Percentiles rank a stretch among this genome's conserved stretches.
These are phyloP conservation scores for Hanseniaspora guilliermondii DNA, from an alignment of 805 yeast genomes.

Conservation along the genomic window DNA sequence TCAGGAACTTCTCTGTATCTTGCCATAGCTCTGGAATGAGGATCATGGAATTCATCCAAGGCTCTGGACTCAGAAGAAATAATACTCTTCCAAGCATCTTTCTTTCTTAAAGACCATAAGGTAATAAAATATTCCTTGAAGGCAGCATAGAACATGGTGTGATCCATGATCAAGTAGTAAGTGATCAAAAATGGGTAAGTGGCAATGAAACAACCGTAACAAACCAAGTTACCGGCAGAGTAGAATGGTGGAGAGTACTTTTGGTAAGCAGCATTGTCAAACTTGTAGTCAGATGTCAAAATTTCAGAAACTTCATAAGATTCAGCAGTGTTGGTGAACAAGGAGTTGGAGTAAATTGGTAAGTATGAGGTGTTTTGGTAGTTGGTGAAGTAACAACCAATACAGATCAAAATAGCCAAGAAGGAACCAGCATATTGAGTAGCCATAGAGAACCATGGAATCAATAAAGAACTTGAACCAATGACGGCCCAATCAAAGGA, in stretches of 20 bases:
- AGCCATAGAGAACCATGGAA: constrained; percentile 33
- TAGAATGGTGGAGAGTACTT: constrained; percentile 54
- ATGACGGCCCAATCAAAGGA: constrained; percentile 43
- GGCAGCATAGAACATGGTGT: constrained; percentile 30
- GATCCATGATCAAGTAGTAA: constrained; percentile 37
- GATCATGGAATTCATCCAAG: constrained; percentile 32
- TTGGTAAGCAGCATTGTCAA: constrained; percentile 36
- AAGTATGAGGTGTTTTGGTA: constrained; percentile 47
- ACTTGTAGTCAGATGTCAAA: constrained; percentile 32
- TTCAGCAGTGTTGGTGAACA: constrained; percentile 38
- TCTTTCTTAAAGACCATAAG: constrained; percentile 16
- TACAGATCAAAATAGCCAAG: constrained; percentile 25
- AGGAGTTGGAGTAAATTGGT: constrained; percentile 42
- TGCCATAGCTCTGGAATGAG: constrained; percentile 47
- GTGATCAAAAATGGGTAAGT: constrained; percentile 44
- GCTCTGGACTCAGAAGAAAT: constrained; percentile 24
- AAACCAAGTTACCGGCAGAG: constrained; percentile 47
- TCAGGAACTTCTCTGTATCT: constrained; percentile 59
- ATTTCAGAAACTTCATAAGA: constrained; percentile 38
- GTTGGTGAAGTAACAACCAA: constrained; percentile 36
- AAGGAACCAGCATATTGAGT: constrained; percentile 28
- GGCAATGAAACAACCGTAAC: constrained; percentile 46
- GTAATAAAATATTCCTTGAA: constrained; percentile 24
- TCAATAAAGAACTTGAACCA: constrained; percentile 28
- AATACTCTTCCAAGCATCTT: constrained; percentile 21